Conservation (phyloP, 768 basidiomycete species). For the Guyanaporus albipodus region DNA sequence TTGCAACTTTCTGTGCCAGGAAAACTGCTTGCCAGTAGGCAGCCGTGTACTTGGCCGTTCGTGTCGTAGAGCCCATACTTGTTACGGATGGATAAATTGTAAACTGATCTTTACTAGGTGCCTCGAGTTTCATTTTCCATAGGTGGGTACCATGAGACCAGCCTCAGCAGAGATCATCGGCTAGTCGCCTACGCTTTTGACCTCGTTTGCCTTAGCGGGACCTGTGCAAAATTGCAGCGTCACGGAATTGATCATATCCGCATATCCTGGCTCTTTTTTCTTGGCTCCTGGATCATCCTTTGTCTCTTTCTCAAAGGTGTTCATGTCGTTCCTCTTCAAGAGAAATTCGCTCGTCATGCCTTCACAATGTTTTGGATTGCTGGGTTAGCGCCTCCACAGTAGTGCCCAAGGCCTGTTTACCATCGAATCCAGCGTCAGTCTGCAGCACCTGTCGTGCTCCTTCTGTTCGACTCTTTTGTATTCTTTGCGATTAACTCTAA, state of each 20-base stretch:
- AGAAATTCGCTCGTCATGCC: conserved; percentile 14
- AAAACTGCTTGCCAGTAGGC: background rate
- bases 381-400: conserved; percentile 24
- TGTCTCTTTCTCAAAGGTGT: conserved; percentile 38
- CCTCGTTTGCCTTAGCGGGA: conserved; percentile 13
- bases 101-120: background rate
- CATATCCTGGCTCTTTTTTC: conserved; percentile 18
- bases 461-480: conserved; percentile 33
- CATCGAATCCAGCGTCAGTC: conserved; percentile 23
- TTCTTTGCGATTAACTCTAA: conserved; percentile 33
- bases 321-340: conserved; percentile 32
- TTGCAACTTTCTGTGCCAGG: too few relatives aligned
- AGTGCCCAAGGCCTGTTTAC: too few relatives aligned
- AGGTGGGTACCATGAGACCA: too few relatives aligned
- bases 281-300: conserved; percentile 26
- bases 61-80: too few relatives aligned
- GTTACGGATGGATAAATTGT: background rate
- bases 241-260: conserved; percentile 14
- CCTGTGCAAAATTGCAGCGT: conserved; percentile 19
- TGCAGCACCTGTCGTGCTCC: conserved; percentile 26
- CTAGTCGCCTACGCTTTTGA: too few relatives aligned
- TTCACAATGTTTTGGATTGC: conserved; percentile 35
- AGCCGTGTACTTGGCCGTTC: background rate
- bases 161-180: background rate
- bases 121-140: background rate